Conservation (phyloP, 768 basidiomycete species). For the Lentinula sp. region DNA sequence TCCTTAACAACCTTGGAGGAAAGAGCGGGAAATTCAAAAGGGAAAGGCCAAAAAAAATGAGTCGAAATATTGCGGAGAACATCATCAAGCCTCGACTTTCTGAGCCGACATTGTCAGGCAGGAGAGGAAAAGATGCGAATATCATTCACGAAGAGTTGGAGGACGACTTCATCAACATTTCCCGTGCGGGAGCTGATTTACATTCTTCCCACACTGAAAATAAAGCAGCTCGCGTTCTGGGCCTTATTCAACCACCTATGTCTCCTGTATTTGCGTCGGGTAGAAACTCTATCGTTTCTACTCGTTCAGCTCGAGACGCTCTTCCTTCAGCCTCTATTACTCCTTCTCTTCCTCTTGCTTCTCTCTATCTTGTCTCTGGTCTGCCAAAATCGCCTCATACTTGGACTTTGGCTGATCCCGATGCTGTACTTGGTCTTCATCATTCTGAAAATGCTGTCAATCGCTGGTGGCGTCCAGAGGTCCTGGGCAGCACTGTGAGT, state of each 20-base stretch:
- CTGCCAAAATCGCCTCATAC: slow-evolving; percentile 86
- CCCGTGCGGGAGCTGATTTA: neutral
- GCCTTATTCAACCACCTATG: slow-evolving; percentile 72
- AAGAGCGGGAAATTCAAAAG: neutral
- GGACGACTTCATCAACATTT: neutral
- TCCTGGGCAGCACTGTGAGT: slow-evolving; percentile 81
- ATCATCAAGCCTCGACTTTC: neutral
- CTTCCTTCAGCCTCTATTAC: slow-evolving; percentile 55
- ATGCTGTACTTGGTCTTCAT: slow-evolving; percentile 73
- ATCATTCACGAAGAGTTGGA: neutral
- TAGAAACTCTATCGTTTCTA: slow-evolving; percentile 74
- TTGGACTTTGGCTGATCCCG: slow-evolving; percentile 85
- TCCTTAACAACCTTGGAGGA: neutral
- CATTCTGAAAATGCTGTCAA: slow-evolving; percentile 82
- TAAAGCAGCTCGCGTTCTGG: slow-evolving; percentile 75
- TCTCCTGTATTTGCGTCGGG: slow-evolving; percentile 77
- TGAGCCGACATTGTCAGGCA: neutral
- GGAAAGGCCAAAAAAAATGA: neutral
- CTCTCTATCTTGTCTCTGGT: slow-evolving; percentile 83
- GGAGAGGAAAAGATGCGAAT: neutral
- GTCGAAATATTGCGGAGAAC: neutral
- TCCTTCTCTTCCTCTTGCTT: slow-evolving; percentile 72
- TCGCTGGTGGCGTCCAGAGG: slow-evolving; percentile 89
- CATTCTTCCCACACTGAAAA: slow-evolving; percentile 17
- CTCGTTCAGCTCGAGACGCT: slow-evolving; percentile 54